Base-by-base conservation (phyloP, 2,329 filamentous ascomycete species). In the Colletotrichum coccodes region DNA sequence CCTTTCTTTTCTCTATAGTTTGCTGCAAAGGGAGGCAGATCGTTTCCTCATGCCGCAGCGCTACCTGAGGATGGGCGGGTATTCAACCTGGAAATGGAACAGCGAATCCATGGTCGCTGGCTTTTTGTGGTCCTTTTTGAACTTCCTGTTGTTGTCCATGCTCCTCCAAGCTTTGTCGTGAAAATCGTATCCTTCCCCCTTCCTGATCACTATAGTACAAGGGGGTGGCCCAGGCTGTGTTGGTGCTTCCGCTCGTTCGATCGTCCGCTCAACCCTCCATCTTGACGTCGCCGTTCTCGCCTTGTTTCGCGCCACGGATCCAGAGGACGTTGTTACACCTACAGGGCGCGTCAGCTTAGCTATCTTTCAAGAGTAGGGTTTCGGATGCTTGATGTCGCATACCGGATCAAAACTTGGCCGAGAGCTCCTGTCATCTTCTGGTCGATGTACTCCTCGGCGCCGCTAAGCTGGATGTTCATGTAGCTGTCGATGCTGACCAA, bases 311-410 rank as follows among this genome's bases (percentile, higher is more conserved):
- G 60, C 84, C 85, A 72, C 88, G 87, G 74, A 98, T 95, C 92
- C 94, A 98, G 53, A 98, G 87, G n/a, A 98, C 95, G 78, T 98
- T 98, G 83, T 98, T 98, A 83, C 94, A 97, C 78, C 93, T 94
- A 72, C 16, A 36, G n/a, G n/a, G 58, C 3, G 9, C 18, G 60
- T 69, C 28, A 64, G 64, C 56, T 6, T 6, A 34, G 21, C 11
- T 36, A 11, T 6, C 12, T 26, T 11, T 18, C 59, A 30, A 3
- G 11, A 14, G 14, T 26, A 21, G n/a, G 18, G 8, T 32, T 12
- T 28, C 3, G 36, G 23, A 16, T 26, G 6, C 1, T 23, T 16
- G 59, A 76, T 21, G 2, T 6, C 38, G 6, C 85, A 70, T 82
- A 97, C 92, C 95, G 87, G 77, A 99, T 98, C 76, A 99, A 82